A percentile compares a stretch with the other conserved stretches of the same genome.
Conservation (phyloP, 1,284 basidiomycete genomes). For the Athelia psychrophila region DNA sequence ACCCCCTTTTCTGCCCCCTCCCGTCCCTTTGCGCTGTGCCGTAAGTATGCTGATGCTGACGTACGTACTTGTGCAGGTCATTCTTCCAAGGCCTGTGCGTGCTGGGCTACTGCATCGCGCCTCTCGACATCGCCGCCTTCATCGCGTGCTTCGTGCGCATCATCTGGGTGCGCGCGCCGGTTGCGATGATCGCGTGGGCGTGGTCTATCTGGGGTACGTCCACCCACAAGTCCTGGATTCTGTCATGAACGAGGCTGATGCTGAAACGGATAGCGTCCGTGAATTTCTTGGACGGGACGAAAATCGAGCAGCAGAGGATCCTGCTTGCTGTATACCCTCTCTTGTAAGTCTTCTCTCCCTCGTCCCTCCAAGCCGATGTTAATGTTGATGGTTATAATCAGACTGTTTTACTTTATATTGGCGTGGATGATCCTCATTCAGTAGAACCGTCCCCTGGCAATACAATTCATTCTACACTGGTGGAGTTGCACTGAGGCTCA, state of each 20-base stretch:
- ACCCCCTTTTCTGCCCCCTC: background rate
- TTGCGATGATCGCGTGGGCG: conserved; percentile 83
- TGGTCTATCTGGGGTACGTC: conserved; percentile 94
- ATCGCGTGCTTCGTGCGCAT: conserved; percentile 83
- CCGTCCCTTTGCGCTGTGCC: background rate
- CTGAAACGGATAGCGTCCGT: conserved; percentile 76
- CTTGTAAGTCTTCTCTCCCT: conserved; percentile 48
- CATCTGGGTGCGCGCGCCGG: conserved; percentile 83
- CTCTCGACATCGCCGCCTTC: conserved; percentile 85
- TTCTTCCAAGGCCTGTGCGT: conserved; percentile 96
- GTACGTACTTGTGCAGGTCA: conserved; percentile 52
- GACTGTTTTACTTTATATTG: conserved; percentile 81
- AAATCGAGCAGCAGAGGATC: conserved; percentile 85
- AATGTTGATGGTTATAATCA: conserved; percentile 23
- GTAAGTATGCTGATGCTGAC: conserved; percentile 3
- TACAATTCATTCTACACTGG: too few species aligned
- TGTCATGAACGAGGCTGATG: conserved; percentile 7
- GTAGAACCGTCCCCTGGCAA: conserved; percentile 31
- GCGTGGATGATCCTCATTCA: conserved; percentile 96
- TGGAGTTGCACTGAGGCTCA: too few species aligned
- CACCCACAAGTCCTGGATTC: background rate
- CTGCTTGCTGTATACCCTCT: conserved; percentile 92
- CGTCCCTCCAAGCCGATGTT: background rate
- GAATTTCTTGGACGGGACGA: conserved; percentile 92
- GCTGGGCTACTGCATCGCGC: conserved; percentile 89